These are phyloP conservation scores for Gnetum montanum DNA, from an alignment of 75 land plant species.

Conservation along the genomic window DNA sequence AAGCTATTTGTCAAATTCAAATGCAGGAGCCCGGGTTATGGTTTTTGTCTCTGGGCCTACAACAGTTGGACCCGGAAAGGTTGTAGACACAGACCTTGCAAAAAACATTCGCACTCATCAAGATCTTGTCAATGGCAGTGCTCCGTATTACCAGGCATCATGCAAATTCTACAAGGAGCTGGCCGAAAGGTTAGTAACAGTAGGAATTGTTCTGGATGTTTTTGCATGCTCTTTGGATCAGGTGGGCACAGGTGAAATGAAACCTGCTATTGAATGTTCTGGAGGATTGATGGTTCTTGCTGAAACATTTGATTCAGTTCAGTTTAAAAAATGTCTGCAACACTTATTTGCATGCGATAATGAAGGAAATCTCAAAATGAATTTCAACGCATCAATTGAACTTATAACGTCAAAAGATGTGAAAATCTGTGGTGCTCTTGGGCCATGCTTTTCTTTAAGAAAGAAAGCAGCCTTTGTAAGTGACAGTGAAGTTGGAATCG, in stretches of 20 bases:
- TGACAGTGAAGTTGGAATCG: constrained; percentile 75
- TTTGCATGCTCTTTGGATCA: constrained; percentile 98
- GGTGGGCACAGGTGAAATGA: constrained; percentile 84
- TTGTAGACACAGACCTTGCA: constrained; percentile 60
- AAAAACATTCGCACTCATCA: constrained; percentile 72
- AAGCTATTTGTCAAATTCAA: constrained; percentile 39
- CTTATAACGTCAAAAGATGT: constrained; percentile 75
- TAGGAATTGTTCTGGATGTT: constrained; percentile 67
- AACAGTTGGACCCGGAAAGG: constrained; percentile 85
- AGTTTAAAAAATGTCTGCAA: constrained; percentile 73
- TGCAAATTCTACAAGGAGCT: constrained; percentile 55
- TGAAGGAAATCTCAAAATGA: constrained; percentile 74
- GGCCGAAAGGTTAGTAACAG: constrained; percentile 42
- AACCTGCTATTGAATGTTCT: constrained; percentile 59
- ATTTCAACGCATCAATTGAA: constrained; percentile 80
- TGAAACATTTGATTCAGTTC: constrained; percentile 87
- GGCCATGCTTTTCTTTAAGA: constrained; percentile 70
- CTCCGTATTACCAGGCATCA: constrained; percentile 48
- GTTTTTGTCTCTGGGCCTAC: constrained; percentile 89
- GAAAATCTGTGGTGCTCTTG: constrained; percentile 89
- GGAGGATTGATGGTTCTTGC: constrained; percentile 85
- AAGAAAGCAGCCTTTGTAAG: constrained; percentile 61
- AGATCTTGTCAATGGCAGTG: constrained; percentile 57
- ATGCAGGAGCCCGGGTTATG: constrained; percentile 76
- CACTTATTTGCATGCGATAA: constrained; percentile 56